Conservation (phyloP, 2,329 filamentous ascomycete genomes). For the Rhexocercosporidium sp. region DNA sequence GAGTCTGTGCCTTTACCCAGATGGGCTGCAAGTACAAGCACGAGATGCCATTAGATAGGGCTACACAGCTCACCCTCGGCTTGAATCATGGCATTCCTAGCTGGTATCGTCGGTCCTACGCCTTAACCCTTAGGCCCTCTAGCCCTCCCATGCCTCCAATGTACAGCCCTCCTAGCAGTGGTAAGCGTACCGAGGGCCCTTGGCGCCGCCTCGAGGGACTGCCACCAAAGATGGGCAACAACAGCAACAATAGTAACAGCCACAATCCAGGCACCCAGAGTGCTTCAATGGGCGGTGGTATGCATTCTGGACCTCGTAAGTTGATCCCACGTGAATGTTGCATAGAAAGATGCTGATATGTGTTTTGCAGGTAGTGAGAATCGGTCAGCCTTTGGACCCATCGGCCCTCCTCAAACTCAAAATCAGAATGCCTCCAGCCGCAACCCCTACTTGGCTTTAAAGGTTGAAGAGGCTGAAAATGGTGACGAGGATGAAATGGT, state of each 20-base stretch:
- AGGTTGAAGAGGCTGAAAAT: conserved; percentile 3
- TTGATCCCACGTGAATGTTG: neutral
- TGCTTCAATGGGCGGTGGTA: neutral
- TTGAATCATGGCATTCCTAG: conserved; percentile 67
- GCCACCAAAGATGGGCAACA: neutral
- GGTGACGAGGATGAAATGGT: conserved; percentile 13
- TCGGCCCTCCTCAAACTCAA: conserved; percentile 8
- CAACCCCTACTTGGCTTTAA: conserved; percentile 4
- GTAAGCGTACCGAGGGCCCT: conserved; percentile 7
- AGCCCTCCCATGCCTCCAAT: neutral
- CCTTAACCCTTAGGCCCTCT: neutral
- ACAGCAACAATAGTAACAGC: too few relatives aligned
- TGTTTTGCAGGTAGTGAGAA: neutral
- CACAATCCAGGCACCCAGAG: neutral
- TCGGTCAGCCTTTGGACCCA: conserved; percentile 7
- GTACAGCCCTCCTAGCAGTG: neutral
- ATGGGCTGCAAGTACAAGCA: conserved; percentile 90
- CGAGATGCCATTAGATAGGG: conserved; percentile 77
- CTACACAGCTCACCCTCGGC: conserved; percentile 71
- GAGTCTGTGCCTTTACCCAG: conserved; percentile 83
- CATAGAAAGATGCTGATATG: neutral
- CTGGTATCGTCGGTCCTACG: conserved; percentile 51
- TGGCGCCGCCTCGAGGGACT: conserved; percentile 22
- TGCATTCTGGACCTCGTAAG: neutral
- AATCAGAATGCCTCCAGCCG: neutral